A percentile compares a stretch with the other conserved stretches of the same genome.
These are phyloP conservation scores for Tetrahymena thermophila DNA, from an alignment of 73 alveolate species.

Conservation along the genomic window DNA sequence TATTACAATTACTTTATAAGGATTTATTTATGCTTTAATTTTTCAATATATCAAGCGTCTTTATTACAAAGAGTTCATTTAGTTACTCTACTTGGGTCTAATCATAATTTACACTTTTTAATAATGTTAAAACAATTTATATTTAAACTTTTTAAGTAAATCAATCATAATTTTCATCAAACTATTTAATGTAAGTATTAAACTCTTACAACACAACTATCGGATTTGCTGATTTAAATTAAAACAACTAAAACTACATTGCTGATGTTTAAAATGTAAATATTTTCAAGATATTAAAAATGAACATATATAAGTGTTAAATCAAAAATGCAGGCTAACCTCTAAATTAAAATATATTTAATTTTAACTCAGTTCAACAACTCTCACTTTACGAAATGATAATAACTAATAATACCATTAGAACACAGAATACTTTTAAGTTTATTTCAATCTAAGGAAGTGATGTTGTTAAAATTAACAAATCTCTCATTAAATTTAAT, in stretches of 20 bases:
- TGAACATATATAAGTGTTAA: no score
- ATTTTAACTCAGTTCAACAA: neutral
- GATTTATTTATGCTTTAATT: no score
- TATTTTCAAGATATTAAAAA: neutral
- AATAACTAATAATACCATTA: neutral
- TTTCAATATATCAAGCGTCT: neutral
- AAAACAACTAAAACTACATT: no score
- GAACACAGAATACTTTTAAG: neutral
- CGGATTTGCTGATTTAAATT: neutral
- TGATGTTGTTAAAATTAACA: neutral
- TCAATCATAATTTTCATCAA: neutral
- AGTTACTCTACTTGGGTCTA: neutral
- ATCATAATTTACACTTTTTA: no score
- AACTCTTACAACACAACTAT: neutral
- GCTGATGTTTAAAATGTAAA: no score
- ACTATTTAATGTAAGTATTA: no score
- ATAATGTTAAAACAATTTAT: neutral
- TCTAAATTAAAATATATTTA: no score
- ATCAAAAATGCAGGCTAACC: no score
- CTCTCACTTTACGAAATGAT: neutral
- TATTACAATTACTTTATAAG: no score
- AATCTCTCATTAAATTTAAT: neutral
- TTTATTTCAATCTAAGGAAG: neutral
- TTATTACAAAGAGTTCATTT: neutral
- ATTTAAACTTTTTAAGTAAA: neutral